A percentile compares a stretch with the other conserved stretches of the same genome.
phyloP scores from a whole-genome alignment of 176 grass and related monocot species.

The Melocanna baccifera region DNA sequence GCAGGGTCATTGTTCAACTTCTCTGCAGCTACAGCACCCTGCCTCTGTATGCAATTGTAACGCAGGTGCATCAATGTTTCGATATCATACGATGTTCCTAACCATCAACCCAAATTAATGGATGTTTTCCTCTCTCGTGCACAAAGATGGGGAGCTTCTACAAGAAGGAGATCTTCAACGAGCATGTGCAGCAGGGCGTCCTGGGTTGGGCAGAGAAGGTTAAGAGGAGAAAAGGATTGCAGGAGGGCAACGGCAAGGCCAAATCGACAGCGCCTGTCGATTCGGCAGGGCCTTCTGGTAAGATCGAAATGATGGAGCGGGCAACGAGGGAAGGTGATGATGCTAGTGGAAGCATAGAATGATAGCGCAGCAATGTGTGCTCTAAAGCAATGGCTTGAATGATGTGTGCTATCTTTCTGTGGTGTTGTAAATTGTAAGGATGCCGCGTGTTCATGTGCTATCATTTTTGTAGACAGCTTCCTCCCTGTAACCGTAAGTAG shows the following conservation, averaged over 20 bases:
- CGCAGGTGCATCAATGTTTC: conserved; percentile 45
- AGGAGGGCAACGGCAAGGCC: not conserved
- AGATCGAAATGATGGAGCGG: conserved; percentile 28
- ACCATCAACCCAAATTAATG: not conserved
- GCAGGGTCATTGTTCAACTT: conserved; percentile 68
- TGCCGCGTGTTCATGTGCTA: not conserved
- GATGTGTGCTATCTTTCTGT: not conserved
- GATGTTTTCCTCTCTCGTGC: conserved; percentile 18
- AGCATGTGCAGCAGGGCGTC: conserved; percentile 69
- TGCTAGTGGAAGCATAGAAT: conserved; percentile 14
- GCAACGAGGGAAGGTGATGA: not conserved
- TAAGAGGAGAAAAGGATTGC: conserved; percentile 47
- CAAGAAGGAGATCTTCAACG: conserved; percentile 83
- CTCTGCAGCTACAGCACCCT: conserved; percentile 94
- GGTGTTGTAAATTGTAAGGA: not conserved
- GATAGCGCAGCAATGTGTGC: not conserved
- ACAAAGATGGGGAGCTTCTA: conserved; percentile 84
- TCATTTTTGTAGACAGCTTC: not conserved
- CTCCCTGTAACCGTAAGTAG: not conserved
- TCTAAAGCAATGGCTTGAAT: not conserved
- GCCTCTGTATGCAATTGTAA: conserved; percentile 87
- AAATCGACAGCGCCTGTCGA: not conserved
- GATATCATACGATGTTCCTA: not conserved
- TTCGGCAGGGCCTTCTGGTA: conserved; percentile 24
- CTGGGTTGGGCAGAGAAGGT: conserved; percentile 66